phyloP scores from a whole-genome alignment of 805 yeast genomes.

The Wickerhamomyces chaumierensis region DNA sequence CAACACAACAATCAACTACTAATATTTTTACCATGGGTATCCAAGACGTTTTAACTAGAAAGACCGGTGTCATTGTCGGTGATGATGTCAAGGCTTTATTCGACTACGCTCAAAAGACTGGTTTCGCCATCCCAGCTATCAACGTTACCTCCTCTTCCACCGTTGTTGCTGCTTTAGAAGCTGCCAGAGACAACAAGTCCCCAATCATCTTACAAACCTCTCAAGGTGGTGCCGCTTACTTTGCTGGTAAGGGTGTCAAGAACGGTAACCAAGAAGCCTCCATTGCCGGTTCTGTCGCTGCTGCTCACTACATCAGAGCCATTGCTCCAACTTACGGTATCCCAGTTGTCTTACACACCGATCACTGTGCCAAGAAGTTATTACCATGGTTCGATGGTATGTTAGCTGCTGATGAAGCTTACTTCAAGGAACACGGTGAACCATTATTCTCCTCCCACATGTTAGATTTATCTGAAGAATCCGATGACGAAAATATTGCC shows the following conservation, averaged over 20 bases:
- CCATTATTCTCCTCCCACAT: slow-evolving; percentile 98
- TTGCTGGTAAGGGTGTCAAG: slow-evolving; percentile 98
- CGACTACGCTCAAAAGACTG: slow-evolving; percentile 85
- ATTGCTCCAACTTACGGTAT: slow-evolving; percentile 94
- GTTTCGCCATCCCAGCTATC: slow-evolving; percentile 96
- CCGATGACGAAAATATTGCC: slow-evolving; percentile 90
- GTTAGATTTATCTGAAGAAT: slow-evolving; percentile 95
- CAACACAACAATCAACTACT: slow-evolving; percentile 8
- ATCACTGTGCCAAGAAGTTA: slow-evolving; percentile 97
- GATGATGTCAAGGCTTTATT: slow-evolving; percentile 82
- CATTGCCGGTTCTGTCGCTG: slow-evolving; percentile 90
- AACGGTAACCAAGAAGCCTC: slow-evolving; percentile 92
- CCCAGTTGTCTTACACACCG: slow-evolving; percentile 95
- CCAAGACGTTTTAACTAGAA: slow-evolving; percentile 72
- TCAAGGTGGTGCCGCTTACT: slow-evolving; percentile 99
- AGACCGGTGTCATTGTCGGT: slow-evolving; percentile 97
- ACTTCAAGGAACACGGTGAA: slow-evolving; percentile 76
- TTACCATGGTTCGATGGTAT: slow-evolving; percentile 98
- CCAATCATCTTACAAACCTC: slow-evolving; percentile 97
- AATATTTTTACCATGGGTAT: slow-evolving; percentile 34
- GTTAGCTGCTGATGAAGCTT: slow-evolving; percentile 92
- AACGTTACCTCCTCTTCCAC: slow-evolving; percentile 97
- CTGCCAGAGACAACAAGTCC: slow-evolving; percentile 87
- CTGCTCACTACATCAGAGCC: slow-evolving; percentile 94
- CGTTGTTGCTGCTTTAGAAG: slow-evolving; percentile 92